Conservation (phyloP, 805 yeast genomes). For the Zygoascus tannicola region DNA sequence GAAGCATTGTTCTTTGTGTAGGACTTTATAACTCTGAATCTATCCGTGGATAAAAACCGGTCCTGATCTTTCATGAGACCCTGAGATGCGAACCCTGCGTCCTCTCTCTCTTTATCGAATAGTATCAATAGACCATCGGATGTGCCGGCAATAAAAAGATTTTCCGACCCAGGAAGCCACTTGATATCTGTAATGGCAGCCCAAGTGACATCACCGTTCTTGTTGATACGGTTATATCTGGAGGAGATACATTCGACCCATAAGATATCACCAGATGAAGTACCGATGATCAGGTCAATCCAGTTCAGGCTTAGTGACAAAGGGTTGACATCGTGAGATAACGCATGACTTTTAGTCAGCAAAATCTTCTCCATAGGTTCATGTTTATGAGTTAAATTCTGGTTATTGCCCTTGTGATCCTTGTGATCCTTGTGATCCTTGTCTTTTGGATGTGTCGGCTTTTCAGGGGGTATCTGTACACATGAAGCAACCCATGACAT, state of each 20-base stretch:
- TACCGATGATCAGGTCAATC: slow-evolving; percentile 50
- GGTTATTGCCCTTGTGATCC: slow-evolving; percentile 15
- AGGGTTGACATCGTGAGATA: slow-evolving; percentile 31
- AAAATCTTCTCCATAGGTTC: slow-evolving; percentile 32
- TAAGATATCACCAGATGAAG: slow-evolving; percentile 57
- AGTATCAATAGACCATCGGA: slow-evolving; percentile 53
- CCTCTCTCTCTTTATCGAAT: slow-evolving; percentile 44
- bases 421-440: no score
- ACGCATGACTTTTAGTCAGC: slow-evolving; percentile 32
- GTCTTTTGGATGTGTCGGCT: background rate
- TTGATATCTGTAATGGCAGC: slow-evolving; percentile 37
- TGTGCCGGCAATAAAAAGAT: slow-evolving; percentile 46
- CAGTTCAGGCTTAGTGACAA: slow-evolving; percentile 24
- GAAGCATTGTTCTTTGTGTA: slow-evolving; percentile 5
- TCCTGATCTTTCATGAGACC: slow-evolving; percentile 13
- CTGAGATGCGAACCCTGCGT: slow-evolving; percentile 21
- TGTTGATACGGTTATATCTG: slow-evolving; percentile 45
- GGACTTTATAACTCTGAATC: slow-evolving; percentile 15
- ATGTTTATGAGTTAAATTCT: slow-evolving; percentile 16
- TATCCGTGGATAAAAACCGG: slow-evolving; percentile 14
- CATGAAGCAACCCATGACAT: slow-evolving; percentile 21
- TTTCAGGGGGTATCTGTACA: background rate
- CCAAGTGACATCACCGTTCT: slow-evolving; percentile 36
- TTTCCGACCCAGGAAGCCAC: slow-evolving; percentile 39
- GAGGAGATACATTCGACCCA: slow-evolving; percentile 47